Percentiles rank a stretch among this genome's conserved stretches.
Conservation (phyloP, 2,329 filamentous ascomycete genomes). For the Colletotrichum sp. region DNA sequence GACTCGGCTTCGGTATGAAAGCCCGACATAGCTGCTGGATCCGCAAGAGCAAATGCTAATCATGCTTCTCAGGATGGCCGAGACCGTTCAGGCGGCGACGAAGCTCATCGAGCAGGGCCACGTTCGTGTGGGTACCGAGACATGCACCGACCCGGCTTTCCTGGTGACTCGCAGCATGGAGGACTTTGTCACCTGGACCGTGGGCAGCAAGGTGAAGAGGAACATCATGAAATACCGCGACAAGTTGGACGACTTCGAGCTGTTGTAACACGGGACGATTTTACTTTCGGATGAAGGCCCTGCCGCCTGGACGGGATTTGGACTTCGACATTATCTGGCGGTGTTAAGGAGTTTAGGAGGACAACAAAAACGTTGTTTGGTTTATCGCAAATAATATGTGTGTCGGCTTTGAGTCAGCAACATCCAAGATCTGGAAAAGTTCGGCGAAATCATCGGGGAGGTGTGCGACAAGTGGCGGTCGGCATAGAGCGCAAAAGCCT, state of each 20-base stretch:
- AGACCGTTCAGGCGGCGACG: constrained; percentile 83
- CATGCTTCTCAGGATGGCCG: constrained; percentile 69
- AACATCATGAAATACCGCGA: constrained; percentile 95
- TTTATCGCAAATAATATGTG: neutral
- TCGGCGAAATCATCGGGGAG: neutral
- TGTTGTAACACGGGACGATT: constrained; percentile 61
- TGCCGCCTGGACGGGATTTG: constrained; percentile 3
- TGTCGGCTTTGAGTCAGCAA: constrained; percentile 1
- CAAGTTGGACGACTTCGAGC: constrained; percentile 94
- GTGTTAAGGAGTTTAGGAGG: constrained; percentile 16
- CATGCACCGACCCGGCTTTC: constrained; percentile 88
- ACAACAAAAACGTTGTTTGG: neutral
- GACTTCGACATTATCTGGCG: neutral
- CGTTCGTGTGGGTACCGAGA: constrained; percentile 88
- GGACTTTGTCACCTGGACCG: constrained; percentile 96
- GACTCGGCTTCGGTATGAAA: constrained; percentile 69
- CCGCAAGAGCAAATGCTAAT: neutral
- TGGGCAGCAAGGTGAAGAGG: constrained; percentile 95
- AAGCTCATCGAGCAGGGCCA: constrained; percentile 95
- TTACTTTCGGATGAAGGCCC: constrained; percentile 11
- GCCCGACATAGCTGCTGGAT: neutral
- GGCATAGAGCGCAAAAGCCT: neutral
- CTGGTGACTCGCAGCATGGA: constrained; percentile 89
- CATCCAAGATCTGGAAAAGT: neutral
- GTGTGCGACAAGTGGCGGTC: neutral